A percentile compares a stretch with the other conserved stretches of the same genome.
These are phyloP conservation scores for Solanum peruvianum DNA, from an alignment of 257 asterid species.

Conservation along the genomic window DNA sequence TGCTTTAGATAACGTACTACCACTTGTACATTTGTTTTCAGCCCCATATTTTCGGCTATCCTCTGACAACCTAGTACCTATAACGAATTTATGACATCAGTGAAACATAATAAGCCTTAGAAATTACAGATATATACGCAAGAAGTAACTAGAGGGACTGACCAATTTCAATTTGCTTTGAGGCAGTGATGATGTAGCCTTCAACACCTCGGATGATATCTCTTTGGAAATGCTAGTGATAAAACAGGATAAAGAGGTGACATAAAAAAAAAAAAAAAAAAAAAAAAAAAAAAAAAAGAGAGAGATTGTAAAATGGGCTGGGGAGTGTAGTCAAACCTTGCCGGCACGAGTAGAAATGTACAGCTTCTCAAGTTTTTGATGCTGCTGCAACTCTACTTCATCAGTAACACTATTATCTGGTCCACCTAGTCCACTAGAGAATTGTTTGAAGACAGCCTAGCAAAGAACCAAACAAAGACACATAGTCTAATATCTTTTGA, in stretches of 20 bases:
- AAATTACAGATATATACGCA: not conserved
- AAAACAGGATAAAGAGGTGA: not conserved
- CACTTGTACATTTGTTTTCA: constrained; percentile 41
- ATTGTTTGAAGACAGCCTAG: constrained; percentile 63
- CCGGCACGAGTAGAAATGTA: constrained; percentile 67
- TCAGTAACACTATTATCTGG: constrained; percentile 28
- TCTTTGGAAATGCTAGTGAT: constrained; percentile 57
- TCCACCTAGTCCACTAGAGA: constrained; percentile 47
- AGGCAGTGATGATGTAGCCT: constrained; percentile 55
- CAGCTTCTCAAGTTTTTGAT: constrained; percentile 49
- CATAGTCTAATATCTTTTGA: not conserved
- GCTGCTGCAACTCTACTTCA: constrained; percentile 43
- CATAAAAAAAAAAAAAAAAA: not conserved
- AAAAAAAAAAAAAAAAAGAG: too few species aligned
- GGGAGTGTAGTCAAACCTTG: constrained; percentile 34
- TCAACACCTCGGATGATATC: constrained; percentile 68
- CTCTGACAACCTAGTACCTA: constrained; percentile 46
- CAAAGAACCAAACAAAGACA: not conserved
- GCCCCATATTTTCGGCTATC: constrained; percentile 42
- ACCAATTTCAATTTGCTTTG: constrained; percentile 76
- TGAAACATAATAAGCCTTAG: not conserved
- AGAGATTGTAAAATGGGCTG: not conserved
- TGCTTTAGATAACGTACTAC: constrained; percentile 25
- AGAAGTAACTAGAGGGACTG: constrained; percentile 3
- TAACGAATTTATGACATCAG: not conserved